Conservation (phyloP, 192 early-diverging fungal species). For the Mortierella alpina region DNA sequence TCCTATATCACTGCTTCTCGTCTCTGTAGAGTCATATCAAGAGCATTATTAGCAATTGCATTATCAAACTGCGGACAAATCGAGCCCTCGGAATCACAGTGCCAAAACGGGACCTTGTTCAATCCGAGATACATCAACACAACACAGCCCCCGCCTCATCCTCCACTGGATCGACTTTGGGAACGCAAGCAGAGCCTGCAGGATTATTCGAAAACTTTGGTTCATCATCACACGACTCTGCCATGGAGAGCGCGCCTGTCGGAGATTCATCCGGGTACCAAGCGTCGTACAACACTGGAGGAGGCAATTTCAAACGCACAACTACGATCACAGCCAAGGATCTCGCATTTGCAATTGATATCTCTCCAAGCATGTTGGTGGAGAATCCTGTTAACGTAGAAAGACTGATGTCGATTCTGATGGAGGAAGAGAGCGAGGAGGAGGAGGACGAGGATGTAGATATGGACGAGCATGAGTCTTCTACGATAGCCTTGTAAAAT, state of each 20-base stretch:
- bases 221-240: too few relatives aligned
- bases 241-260: too few relatives aligned
- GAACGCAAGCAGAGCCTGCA: too few relatives aligned
- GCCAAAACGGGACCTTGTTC: slow-evolving; percentile 9
- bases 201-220: too few relatives aligned
- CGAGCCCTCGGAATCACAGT: slow-evolving; percentile 65
- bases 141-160: neutral
- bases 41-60: slow-evolving; percentile 72
- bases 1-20: neutral
- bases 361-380: slow-evolving; percentile 72
- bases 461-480: slow-evolving; percentile 48
- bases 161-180: too few relatives aligned
- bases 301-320: slow-evolving; percentile 22
- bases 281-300: slow-evolving; percentile 19
- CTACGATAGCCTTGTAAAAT: slow-evolving; percentile 40
- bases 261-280: neutral
- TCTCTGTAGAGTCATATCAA: slow-evolving; percentile 68
- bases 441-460: slow-evolving; percentile 59
- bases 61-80: slow-evolving; percentile 73
- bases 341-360: slow-evolving; percentile 71
- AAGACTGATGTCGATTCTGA: slow-evolving; percentile 57
- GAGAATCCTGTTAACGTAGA: slow-evolving; percentile 73
- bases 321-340: slow-evolving; percentile 63
- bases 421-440: slow-evolving; percentile 63
- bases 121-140: slow-evolving; percentile 8